phyloP scores from a whole-genome alignment of 1,284 basidiomycete species.

The Gymnopus androsaceus region DNA sequence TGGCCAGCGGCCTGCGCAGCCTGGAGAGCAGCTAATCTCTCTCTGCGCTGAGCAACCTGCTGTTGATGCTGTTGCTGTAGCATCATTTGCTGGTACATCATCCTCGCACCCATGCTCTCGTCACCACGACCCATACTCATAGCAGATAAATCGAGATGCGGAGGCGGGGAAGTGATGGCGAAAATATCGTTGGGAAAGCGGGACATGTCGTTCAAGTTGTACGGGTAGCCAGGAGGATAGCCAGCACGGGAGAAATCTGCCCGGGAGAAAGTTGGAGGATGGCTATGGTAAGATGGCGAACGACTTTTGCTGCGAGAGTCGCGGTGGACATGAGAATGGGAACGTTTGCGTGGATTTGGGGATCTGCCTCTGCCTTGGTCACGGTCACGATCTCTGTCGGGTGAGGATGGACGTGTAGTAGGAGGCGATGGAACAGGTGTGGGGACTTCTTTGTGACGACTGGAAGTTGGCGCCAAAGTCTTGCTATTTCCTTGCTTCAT shows the following conservation, averaged over 20 bases:
- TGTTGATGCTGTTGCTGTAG: not conserved
- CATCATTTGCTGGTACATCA: slow-evolving; percentile 7
- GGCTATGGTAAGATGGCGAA: not conserved
- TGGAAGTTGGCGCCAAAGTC: not conserved
- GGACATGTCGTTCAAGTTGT: no score
- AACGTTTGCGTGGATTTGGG: not conserved
- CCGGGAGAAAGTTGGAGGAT: not conserved
- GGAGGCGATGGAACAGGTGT: not conserved
- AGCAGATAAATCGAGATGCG: no score
- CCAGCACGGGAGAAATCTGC: not conserved
- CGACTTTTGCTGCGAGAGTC: not conserved
- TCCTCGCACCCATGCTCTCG: not conserved
- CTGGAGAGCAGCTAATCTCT: not conserved
- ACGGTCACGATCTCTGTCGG: not conserved
- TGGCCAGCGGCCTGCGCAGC: not conserved
- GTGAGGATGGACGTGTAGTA: not conserved
- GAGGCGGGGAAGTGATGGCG: no score
- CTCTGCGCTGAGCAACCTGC: not conserved
- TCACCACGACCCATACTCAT: no score
- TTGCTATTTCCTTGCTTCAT: no score
- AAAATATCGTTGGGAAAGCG: not conserved
- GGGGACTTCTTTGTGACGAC: not conserved
- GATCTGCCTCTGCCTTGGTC: not conserved
- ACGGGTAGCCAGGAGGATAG: no score
- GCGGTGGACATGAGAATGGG: not conserved